Base-by-base conservation (phyloP, 164 flowering plant species). In the Brasenia schreberi region DNA sequence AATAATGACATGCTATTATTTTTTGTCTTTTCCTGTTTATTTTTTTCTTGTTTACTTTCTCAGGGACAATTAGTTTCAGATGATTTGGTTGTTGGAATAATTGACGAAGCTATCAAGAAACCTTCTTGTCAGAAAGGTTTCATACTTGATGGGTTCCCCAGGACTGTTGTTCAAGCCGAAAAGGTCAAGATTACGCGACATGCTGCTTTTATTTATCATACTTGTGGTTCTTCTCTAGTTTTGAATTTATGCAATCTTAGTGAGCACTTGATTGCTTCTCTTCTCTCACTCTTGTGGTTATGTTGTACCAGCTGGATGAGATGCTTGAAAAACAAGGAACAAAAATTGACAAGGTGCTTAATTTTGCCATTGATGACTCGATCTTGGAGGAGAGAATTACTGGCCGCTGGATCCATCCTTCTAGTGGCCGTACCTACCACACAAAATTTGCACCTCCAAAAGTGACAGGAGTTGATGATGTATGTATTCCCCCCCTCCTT, bases 11-110 rank as follows among this genome's bases (percentile, higher is more conserved):
- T 23, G 63, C 19, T 19, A n/a, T 18, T n/a, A 19, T n/a, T 60
- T 60, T 23, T 3, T 9, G 6, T 19, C 6, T 7, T 60, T 60
- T 60, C 27, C 27, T 17, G 11, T 60, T 60, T 23, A 23, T 23
- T 23, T 23, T 23, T 60, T 11, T 9, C n/a, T 60, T 60, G 19
- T 9, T 17, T 66, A 49, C 64, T 71, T 79, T 39, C 59, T 49
- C 84, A 95, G 99, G 97, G 99, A 63, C 86, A 83, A 65, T 93
- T 91, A 78, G 97, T 95, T 67, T 81, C 97, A 42, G 99, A 92
- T 80, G 96, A 92, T 71, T 80, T 92, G 82, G 97, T 95, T 68
- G 90, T 95, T 58, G 96, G 94, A 27, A 89, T 94, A 64, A 95
- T 95, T 64, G 97, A 89, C 71, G 97, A 92, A 69, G 97, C 97